Base-by-base conservation (phyloP, 2,329 filamentous ascomycete species). In the Arthrobotrys musiformis region DNA sequence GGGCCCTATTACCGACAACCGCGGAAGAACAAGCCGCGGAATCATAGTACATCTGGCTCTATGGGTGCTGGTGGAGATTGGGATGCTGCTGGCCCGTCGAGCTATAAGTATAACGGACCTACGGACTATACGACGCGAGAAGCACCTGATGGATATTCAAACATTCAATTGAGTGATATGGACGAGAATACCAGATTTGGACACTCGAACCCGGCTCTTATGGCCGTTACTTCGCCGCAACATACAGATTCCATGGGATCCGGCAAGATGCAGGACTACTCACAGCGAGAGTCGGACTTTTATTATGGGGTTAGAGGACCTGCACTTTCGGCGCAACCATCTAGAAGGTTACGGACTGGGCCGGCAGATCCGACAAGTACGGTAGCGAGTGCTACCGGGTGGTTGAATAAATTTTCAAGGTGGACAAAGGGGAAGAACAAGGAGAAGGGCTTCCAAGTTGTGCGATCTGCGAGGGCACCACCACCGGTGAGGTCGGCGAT, bases 361-460 rank as follows among this genome's bases (percentile, higher is more conserved):
- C 95, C 95, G 1, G 93, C 94, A 7, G 94, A 99, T 85, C 95
- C 95, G 0, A 97, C 94, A 40, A 93, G 94, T 0, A 93, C 94
- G 0, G 92, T 97, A 19, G 92, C 93, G 1, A 94, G 92, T 6
- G 94, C 95, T 0, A 91, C 92, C 0, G 93, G 93, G 3, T 99
- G 94, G 93, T 89, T 92, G 80, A 88, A 87, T 63, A 82, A 97
- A 4, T 88, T 97, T 73, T 70, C 67, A 22, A 70, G 64, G 8
- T 74, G 69, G 67, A 72, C 62, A 4, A 79, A 76, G 50, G 68
- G 72, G 33, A 80, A 79, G 78, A 69, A 79, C 30, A 79, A 81
- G 19, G 91, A 91, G 79, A 98, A 98, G 84, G 95, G 95, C 0
- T 99, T 99, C 80, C 95, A 98, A 83, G 95, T 99, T 4, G 94